Evolutionary conservation across 2,329 filamentous ascomycete species (phyloP).

Genomic region (Aspergillus ochraceoroseus): DNA sequence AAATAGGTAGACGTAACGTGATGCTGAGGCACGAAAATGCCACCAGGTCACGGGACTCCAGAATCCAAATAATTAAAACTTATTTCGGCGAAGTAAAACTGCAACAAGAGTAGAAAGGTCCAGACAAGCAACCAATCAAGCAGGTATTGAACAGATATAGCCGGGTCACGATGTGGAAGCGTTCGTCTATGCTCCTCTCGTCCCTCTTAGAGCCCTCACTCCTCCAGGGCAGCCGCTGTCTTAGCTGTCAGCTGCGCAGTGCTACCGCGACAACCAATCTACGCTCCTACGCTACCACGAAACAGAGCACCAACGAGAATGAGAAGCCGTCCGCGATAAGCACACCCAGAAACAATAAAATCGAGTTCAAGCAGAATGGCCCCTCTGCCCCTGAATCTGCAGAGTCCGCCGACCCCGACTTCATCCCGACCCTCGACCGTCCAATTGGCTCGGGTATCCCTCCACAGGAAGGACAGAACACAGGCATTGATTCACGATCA

Average conservation of each 20-base stretch:
- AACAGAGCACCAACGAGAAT: slow-evolving; percentile 15
- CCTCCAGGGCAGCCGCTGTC: slow-evolving; percentile 30
- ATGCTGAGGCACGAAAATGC: slow-evolving; percentile 28
- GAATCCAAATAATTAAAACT: slow-evolving; percentile 21
- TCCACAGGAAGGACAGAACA: slow-evolving; percentile 74
- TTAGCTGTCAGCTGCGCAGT: slow-evolving; percentile 36
- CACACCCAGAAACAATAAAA: slow-evolving; percentile 13
- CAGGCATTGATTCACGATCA: slow-evolving; percentile 65
- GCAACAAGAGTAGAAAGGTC: neutral
- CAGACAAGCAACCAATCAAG: neutral
- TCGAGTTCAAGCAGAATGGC: slow-evolving; percentile 31
- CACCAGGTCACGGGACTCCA: slow-evolving; percentile 34
- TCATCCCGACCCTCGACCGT: slow-evolving; percentile 54
- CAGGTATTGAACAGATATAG: no score
- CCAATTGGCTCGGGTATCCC: slow-evolving; percentile 78
- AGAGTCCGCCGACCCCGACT: slow-evolving; percentile 40
- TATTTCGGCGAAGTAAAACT: slow-evolving; percentile 6
- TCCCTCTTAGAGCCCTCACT: slow-evolving; percentile 24
- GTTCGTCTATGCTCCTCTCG: slow-evolving; percentile 17
- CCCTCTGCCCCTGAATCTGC: slow-evolving; percentile 11
- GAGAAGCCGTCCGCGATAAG: slow-evolving; percentile 12
- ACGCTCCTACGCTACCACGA: slow-evolving; percentile 32
- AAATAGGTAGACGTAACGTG: slow-evolving; percentile 19
- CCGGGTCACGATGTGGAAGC: slow-evolving; percentile 33
- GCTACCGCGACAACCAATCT: slow-evolving; percentile 21